Percentiles rank a stretch among this genome's conserved stretches.
Conservation (phyloP, 768 basidiomycete genomes). For the Amanita subjunquillea region DNA sequence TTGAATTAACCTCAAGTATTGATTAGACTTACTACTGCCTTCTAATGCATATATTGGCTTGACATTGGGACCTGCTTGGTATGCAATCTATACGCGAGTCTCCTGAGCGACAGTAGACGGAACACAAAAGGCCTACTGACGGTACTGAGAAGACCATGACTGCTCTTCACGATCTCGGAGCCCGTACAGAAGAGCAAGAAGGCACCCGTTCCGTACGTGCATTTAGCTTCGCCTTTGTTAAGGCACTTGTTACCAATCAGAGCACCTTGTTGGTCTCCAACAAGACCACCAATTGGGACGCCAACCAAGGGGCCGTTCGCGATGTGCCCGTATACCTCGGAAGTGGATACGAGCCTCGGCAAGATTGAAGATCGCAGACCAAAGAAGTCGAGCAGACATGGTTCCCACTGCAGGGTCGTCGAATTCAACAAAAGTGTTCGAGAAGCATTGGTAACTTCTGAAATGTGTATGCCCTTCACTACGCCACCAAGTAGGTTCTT, state of each 20-base stretch:
- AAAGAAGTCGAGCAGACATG: slow-evolving; percentile 79
- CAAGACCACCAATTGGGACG: slow-evolving; percentile 81
- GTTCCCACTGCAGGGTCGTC: slow-evolving; percentile 73
- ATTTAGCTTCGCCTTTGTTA: slow-evolving; percentile 87
- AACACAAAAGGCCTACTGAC: slow-evolving; percentile 26
- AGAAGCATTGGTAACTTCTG: slow-evolving; percentile 93
- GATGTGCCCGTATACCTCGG: slow-evolving; percentile 84
- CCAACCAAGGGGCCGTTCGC: slow-evolving; percentile 56
- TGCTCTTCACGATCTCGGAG: slow-evolving; percentile 71
- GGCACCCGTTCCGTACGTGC: slow-evolving; percentile 96
- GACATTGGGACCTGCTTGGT: slow-evolving; percentile 69
- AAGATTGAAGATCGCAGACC: slow-evolving; percentile 67
- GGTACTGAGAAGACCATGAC: slow-evolving; percentile 83
- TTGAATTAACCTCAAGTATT: not conserved
- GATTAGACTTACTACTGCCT: slow-evolving; percentile 64
- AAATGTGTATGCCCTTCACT: slow-evolving; percentile 63
- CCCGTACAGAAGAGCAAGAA: slow-evolving; percentile 97
- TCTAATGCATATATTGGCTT: slow-evolving; percentile 91
- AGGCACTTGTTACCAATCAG: slow-evolving; percentile 95
- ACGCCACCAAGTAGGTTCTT: slow-evolving; percentile 82
- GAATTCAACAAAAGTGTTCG: slow-evolving; percentile 89
- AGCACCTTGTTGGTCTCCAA: slow-evolving; percentile 98
- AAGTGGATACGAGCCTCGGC: slow-evolving; percentile 82
- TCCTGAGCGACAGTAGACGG: not conserved
- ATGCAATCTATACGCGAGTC: slow-evolving; percentile 55